Evolutionary conservation across 148 eudicot genomes (phyloP).

Genomic region (Spergularia marina): DNA sequence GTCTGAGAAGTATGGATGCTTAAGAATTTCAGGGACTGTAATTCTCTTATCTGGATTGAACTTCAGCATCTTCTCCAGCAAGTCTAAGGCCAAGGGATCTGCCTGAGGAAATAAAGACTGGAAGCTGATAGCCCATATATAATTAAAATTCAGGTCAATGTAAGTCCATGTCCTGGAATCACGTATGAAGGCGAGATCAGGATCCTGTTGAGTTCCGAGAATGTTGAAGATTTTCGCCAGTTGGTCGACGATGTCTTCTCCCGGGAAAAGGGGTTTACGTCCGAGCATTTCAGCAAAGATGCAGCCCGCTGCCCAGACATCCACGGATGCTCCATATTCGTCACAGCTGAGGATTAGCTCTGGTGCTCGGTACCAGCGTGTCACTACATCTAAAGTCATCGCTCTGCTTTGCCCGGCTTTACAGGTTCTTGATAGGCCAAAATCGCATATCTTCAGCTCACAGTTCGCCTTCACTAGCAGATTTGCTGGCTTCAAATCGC

Average conservation of each 20-base stretch:
- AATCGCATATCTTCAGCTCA: constrained; percentile 15
- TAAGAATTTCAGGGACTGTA: background rate
- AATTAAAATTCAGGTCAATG: background rate
- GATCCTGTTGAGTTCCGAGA: background rate
- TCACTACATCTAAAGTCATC: background rate
- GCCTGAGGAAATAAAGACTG: background rate
- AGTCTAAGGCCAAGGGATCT: background rate
- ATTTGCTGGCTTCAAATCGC: constrained; percentile 4
- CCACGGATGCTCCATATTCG: background rate
- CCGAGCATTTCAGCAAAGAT: constrained; percentile 8
- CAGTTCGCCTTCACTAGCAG: background rate
- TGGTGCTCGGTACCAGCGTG: background rate
- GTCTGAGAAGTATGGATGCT: constrained; percentile 4
- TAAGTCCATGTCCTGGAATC: background rate
- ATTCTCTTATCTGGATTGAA: constrained; percentile 8
- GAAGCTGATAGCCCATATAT: background rate
- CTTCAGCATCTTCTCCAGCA: constrained; percentile 5
- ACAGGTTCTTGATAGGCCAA: background rate
- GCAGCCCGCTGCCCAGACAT: constrained; percentile 4
- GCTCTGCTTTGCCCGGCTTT: too few species aligned
- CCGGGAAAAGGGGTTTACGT: constrained; percentile 5
- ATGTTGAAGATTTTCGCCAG: background rate
- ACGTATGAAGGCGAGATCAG: background rate
- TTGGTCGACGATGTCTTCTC: background rate
- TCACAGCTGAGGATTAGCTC: background rate